Evolutionary conservation across 2,329 filamentous ascomycete species (phyloP), one percentile per base, ranked within the genome.

Genomic region (Fusarium lyarnte): DNA sequence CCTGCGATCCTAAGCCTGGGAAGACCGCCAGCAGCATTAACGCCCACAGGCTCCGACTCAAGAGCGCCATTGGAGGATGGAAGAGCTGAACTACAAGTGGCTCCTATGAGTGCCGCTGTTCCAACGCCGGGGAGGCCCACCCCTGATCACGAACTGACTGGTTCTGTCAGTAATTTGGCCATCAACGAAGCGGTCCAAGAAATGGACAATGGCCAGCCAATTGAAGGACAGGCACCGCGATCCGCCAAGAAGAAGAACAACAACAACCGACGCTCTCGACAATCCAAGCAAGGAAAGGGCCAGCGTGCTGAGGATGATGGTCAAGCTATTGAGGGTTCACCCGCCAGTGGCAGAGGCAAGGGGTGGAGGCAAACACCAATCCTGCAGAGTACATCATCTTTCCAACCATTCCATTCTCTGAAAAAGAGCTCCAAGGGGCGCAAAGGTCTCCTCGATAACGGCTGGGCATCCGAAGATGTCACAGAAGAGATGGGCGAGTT

Each of bases 401-500:
- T 91, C 67, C 90, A 91, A 77, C 89, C 89, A 1, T 91, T 88
- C 74, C 83, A 85, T 46, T 87, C 87, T 2, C 79, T 91, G 4
- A 94, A 87, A 84, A 91, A 80, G 80, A 87, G 82, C 79, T 83
- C 78, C 69, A 82, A 84, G 74, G 85, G 84, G 66, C 83, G 80
- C 63, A 85, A 81, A 74, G 81, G 79, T 49, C 79, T 79, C 35
- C 81, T 81, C 13, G 88, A 94, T 46, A 97, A 94, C 79, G 95
- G 94, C 7, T 98, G 95, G 95, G 94, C 94, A 8, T 98, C 95
- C 0, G 96, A 98, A 79, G 95, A 98, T 78, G 95, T 95, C 27
- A 98, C 94, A 1, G 96, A 98, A 82, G 95, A 97, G 79, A 89
- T 96, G 86, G 94, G 93, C 16, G 96, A 98, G 69, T 98, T 98